Evolutionary conservation across 129 eudicot species (phyloP), one percentile per base, ranked within the genome.

Genomic region (Pseudognaphalium luteoalbum): DNA sequence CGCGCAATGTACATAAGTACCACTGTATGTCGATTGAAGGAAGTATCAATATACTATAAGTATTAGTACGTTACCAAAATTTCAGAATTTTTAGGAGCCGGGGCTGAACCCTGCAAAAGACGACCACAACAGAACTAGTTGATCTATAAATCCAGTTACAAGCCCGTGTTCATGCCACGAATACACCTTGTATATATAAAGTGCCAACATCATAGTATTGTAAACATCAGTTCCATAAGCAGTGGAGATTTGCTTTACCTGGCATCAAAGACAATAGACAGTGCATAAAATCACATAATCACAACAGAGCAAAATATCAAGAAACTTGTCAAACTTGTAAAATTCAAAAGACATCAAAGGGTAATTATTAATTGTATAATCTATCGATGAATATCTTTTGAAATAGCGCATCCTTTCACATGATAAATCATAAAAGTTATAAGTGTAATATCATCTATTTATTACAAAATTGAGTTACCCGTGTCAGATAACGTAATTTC

Each of bases 101-200:
- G 41, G 14, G 44, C 22, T 57, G 62, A 19, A 57, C 21, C 29
- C 28, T 57, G 62, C 62, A 57, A 2, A 57, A 7, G 22, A 32
- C 10, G 2, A 20, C 32, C 66, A n/a, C 42, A 32, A 33, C 39
- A 64, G 11, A 32, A 33, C 47, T 65, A 17, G 12, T 32, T 32
- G 28, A 34, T 29, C 70, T 65, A 32, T 17, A 4, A 65, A 65
- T 65, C 11, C 6, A 8, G 6, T 29, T 29, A 65, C 11, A 65
- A 17, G 10, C 68, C 68, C 68, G 14, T 6, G 68, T 17, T 33
- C 19, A 17, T 33, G 2, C 70, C 6, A 64, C 9, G 12, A 16
- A 30, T 64, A 64, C 32, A 64, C 69, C 69, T 64, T 64, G 39
- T 64, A 32, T 35, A 32, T 17, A n/a, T 65, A 12, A 33, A 28